Conservation (phyloP, 169 alveolate species). For the Cryptosporidium ubiquitum region DNA sequence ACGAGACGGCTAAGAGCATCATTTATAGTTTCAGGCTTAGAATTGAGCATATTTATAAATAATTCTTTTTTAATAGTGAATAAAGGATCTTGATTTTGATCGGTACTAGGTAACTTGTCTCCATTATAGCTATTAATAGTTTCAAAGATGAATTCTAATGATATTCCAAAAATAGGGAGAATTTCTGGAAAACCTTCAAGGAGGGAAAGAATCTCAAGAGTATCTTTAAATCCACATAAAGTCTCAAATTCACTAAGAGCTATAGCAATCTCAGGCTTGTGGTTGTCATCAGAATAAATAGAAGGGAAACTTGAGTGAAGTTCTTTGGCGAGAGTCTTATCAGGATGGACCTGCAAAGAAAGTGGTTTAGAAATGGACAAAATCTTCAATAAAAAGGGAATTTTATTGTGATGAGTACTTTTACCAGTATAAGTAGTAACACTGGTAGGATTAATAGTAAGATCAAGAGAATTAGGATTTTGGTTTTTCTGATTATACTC, state of each 20-base stretch:
- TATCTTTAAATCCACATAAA: constrained; percentile 85
- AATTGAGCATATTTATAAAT: constrained; percentile 57
- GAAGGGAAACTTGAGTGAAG: constrained; percentile 84
- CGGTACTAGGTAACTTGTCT: not conserved
- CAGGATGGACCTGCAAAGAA: constrained; percentile 91
- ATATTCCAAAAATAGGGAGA: constrained; percentile 21
- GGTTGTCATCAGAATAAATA: constrained; percentile 89
- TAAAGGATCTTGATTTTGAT: constrained; percentile 3
- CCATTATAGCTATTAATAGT: not conserved
- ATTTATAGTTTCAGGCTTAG: not conserved
- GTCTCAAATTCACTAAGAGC: constrained; percentile 88
- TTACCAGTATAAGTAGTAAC: not conserved
- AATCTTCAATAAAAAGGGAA: constrained; percentile 86
- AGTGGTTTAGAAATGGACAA: constrained; percentile 88
- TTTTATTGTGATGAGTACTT: constrained; percentile 8
- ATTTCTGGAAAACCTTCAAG: constrained; percentile 69
- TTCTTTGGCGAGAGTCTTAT: constrained; percentile 84
- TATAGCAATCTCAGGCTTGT: constrained; percentile 93
- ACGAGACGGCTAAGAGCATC: constrained; percentile 1
- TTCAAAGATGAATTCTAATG: not conserved
- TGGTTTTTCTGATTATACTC: too few relatives aligned
- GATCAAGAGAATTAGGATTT: too few relatives aligned
- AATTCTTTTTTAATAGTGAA: constrained; percentile 41
- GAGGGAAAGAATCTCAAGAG: constrained; percentile 68
- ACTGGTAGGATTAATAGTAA: too few relatives aligned